Base-by-base conservation (phyloP, 1,139 yeast species). In the Suhomyces anneliseae region DNA sequence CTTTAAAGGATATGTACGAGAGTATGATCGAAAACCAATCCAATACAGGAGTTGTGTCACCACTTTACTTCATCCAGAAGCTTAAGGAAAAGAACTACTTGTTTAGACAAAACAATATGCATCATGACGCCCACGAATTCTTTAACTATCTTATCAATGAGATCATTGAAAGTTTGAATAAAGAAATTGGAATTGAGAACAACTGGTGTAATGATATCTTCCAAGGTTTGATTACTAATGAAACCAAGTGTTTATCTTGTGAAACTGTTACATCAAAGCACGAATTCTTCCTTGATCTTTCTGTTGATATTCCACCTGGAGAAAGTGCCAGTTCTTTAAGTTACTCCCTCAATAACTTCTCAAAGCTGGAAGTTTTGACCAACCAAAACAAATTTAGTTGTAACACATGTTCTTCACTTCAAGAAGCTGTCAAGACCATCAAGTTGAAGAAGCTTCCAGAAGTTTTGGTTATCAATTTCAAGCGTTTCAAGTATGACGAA, bases 101-200 rank as follows among this genome's bases (percentile, higher is more conserved):
- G 55, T 93, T 93, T 64, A 76, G 96, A 52, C 87, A 90, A 50
- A 84, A 87, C 44, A 75, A 75, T 51, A 90, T 92, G 96, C 99
- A 93, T 65, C 99, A 93, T 62, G 99, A 93, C 72, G 97, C 99
- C 3, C 99, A 93, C 66, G 99, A 93, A 65, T 93, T 93, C 65
- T 78, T 90, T 62, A 92, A 92, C 64, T 92, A 89, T 60, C 66
- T 92, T 54, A 74, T 93, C 45, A 93, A 93, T 65, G 88, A 85
- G 54, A 81, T 89, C 31, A 82, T 90, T 48, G 99, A 93, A 55
- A 76, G 80, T 34, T 66, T 88, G 32, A 83, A 81, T 47, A 62
- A 63, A 46, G 79, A 64, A 46, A 45, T 53, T 45, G 70, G 68
- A 11, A 47, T 54, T 27, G 64, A 64, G 8, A 58, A 69, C 29